Conservation (phyloP, 345 rosid genomes). For the Arabis hirsuta region DNA sequence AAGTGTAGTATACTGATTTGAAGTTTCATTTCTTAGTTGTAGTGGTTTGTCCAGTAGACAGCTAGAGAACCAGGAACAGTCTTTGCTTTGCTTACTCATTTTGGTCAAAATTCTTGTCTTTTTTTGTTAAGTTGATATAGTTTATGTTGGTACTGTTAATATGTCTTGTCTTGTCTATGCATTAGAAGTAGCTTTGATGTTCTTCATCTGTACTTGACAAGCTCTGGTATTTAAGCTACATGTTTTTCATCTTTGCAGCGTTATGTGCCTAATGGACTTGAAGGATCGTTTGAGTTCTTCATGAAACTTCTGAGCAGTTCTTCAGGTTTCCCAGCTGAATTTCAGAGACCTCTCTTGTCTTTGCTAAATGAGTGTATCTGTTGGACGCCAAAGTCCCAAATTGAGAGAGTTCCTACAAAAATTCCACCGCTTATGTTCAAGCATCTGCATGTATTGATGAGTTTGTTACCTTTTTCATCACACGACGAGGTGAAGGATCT, state of each 20-base stretch:
- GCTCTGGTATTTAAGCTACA: slow-evolving; percentile 26
- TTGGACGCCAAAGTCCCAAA: slow-evolving; percentile 49
- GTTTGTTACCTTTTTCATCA: slow-evolving; percentile 65
- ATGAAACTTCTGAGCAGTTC: slow-evolving; percentile 61
- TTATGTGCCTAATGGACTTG: slow-evolving; percentile 62
- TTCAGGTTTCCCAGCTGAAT: slow-evolving; percentile 55
- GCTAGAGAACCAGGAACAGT: neutral
- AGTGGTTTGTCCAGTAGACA: slow-evolving; percentile 31
- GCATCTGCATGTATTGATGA: slow-evolving; percentile 67
- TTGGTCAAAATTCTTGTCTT: neutral
- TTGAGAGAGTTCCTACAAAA: slow-evolving; percentile 50
- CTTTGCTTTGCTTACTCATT: slow-evolving; percentile 1
- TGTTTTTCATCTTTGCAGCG: slow-evolving; percentile 59
- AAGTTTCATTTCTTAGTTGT: slow-evolving; percentile 21
- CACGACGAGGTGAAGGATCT: slow-evolving; percentile 57
- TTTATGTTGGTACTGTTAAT: neutral
- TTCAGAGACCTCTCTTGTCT: slow-evolving; percentile 66
- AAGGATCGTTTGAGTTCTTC: slow-evolving; percentile 86
- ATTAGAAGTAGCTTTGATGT: slow-evolving; percentile 16
- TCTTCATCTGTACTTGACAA: slow-evolving; percentile 7
- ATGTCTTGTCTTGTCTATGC: slow-evolving; percentile 2
- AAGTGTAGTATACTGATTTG: slow-evolving; percentile 6
- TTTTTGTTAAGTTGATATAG: neutral
- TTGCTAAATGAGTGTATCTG: slow-evolving; percentile 66
- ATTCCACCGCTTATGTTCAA: slow-evolving; percentile 75